Conservation (phyloP, 176 grass and related monocot species). For the Poa annua region DNA sequence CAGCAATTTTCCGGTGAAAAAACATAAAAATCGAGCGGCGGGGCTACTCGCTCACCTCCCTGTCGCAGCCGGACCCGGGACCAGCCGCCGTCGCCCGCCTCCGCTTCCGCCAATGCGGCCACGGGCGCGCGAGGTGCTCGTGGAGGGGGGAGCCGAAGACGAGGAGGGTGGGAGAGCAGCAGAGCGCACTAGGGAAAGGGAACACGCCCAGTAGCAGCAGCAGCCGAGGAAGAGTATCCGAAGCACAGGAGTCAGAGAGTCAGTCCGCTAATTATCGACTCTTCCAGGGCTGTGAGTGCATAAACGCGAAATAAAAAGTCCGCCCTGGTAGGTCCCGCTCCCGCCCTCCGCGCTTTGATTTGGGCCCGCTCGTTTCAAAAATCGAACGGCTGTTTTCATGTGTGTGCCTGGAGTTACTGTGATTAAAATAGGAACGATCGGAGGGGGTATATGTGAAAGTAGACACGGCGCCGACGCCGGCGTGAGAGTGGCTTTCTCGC, state of each 20-base stretch:
- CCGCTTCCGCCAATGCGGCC: constrained; percentile 35
- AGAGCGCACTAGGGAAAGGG: background rate
- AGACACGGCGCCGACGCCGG: background rate
- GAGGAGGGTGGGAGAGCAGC: background rate
- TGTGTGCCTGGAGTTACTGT: background rate
- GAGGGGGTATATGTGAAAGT: background rate
- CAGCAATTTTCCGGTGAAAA: background rate
- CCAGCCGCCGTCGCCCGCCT: background rate
- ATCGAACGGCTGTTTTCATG: background rate
- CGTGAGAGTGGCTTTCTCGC: background rate
- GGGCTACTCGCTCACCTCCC: constrained; percentile 45
- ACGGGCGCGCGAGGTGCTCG: constrained; percentile 24
- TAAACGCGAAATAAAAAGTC: constrained; percentile 2
- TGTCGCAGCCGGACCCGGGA: constrained; percentile 8
- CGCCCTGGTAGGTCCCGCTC: background rate
- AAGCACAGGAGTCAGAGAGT: background rate
- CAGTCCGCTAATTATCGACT: background rate
- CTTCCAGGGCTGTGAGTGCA: background rate
- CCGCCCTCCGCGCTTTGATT: constrained; percentile 18
- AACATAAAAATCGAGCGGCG: background rate
- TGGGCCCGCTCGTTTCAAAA: background rate
- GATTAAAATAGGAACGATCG: background rate
- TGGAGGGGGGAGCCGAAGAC: background rate
- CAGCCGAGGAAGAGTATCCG: constrained; percentile 39
- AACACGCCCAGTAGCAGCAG: background rate